phyloP scores from a whole-genome alignment of 352 stramenopile species.

The Pythium volutum region DNA sequence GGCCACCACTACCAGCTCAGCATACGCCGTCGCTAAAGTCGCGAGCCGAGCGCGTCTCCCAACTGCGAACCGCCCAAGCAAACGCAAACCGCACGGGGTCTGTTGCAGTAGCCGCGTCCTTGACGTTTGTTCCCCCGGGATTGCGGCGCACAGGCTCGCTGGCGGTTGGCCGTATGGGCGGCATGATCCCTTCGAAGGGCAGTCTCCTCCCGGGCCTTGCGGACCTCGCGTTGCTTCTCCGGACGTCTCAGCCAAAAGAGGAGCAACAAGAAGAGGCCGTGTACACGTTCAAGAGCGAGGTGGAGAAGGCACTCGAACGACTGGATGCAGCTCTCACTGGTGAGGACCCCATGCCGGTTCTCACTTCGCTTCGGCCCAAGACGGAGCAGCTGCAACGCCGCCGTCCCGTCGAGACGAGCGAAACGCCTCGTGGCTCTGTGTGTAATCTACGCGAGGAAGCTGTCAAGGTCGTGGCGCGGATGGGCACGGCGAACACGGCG shows the following conservation, averaged over 20 bases:
- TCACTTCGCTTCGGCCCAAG: background rate
- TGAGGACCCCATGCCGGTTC: background rate
- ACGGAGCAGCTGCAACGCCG: slow-evolving; percentile 8
- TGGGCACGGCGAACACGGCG: slow-evolving; percentile 4
- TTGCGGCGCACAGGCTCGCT: slow-evolving; percentile 1
- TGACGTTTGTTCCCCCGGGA: no score
- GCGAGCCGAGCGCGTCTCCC: slow-evolving; percentile 7
- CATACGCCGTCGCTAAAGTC: background rate
- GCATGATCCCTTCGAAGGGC: background rate
- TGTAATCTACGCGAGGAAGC: slow-evolving; percentile 18
- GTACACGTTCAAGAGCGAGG: background rate
- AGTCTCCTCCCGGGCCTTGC: slow-evolving; percentile 10
- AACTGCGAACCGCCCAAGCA: slow-evolving; percentile 6
- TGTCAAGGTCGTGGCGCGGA: slow-evolving; percentile 10
- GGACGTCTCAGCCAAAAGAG: background rate
- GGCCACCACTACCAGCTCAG: no score
- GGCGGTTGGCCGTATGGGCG: background rate
- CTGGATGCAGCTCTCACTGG: slow-evolving; percentile 15
- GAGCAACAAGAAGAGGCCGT: background rate
- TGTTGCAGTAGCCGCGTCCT: background rate
- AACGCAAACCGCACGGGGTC: slow-evolving; percentile 1
- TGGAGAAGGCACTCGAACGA: slow-evolving; percentile 16
- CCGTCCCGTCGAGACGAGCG: background rate
- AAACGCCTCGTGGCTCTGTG: slow-evolving; percentile 3
- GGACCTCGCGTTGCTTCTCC: slow-evolving; percentile 2